phyloP scores from a whole-genome alignment of 2,329 filamentous ascomycete genomes.

The Coleophoma cylindrospora region DNA sequence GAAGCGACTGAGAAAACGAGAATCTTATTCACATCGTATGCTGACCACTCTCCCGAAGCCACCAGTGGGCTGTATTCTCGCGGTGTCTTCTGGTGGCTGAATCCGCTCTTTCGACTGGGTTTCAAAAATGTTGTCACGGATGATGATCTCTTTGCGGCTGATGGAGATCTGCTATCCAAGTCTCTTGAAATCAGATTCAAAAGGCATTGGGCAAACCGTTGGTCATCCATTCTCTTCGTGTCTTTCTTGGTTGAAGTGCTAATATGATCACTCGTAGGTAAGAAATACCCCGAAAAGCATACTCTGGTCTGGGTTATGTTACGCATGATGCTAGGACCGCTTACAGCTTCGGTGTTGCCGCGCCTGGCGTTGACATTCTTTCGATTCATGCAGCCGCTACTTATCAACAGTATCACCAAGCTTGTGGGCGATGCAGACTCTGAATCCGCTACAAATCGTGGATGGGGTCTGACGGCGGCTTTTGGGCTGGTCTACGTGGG shows the following conservation, averaged over 20 bases:
- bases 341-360: conserved; percentile 8
- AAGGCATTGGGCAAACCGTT: conserved; percentile 10
- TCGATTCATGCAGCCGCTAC: conserved; percentile 15
- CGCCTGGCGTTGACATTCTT: conserved; percentile 13
- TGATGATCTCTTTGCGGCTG: conserved; percentile 19
- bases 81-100: conserved; percentile 31
- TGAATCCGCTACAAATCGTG: conserved; percentile 6
- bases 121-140: conserved; percentile 22
- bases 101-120: conserved; percentile 24
- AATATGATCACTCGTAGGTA: conserved; percentile 1
- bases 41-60: conserved; percentile 18
- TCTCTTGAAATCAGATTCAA: conserved; percentile 7
- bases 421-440: conserved; percentile 10
- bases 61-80: conserved; percentile 27
- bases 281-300: conserved; percentile 9
- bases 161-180: conserved; percentile 10
- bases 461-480: conserved; percentile 15
- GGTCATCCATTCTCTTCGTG: not conserved
- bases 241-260: not conserved
- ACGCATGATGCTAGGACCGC: conserved; percentile 8
- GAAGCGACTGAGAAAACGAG: conserved; percentile 15
- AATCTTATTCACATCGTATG: conserved; percentile 8
- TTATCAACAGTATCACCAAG: conserved; percentile 10
- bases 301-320: conserved; percentile 11
- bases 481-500: conserved; percentile 14